These are phyloP conservation scores for Saitozyma podzolica DNA, from an alignment of 768 basidiomycete genomes.

Conservation along the genomic window DNA sequence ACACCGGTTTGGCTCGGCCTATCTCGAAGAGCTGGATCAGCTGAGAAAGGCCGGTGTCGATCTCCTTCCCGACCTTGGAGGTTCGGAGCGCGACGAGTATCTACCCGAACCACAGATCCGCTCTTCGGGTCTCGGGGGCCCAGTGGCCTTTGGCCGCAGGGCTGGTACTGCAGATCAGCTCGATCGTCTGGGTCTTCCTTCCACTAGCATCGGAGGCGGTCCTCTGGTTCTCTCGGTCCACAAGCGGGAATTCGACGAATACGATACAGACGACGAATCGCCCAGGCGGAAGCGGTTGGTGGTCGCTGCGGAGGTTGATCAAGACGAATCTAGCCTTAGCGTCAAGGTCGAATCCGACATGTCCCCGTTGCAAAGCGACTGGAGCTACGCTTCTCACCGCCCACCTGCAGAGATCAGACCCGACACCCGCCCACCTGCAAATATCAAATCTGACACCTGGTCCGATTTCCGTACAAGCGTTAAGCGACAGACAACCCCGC, in stretches of 20 bases:
- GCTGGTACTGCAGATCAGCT: constrained; percentile 8
- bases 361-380: too few relatives aligned
- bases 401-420: too few relatives aligned
- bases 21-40: constrained; percentile 1
- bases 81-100: constrained; percentile 12
- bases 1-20: background rate
- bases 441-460: background rate
- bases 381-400: too few relatives aligned
- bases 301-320: too few relatives aligned
- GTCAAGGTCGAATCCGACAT: too few relatives aligned
- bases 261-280: constrained; percentile 23
- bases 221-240: too few relatives aligned
- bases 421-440: too few relatives aligned
- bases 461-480: background rate
- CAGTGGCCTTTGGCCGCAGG: background rate
- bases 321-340: too few relatives aligned
- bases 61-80: background rate
- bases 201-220: too few relatives aligned
- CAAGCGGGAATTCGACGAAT: constrained; percentile 2
- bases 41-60: constrained; percentile 1
- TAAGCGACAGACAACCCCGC: background rate
- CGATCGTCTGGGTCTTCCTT: too few relatives aligned
- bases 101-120: background rate
- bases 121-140: background rate
- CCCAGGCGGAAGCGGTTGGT: background rate